phyloP scores from a whole-genome alignment of 352 stramenopile genomes.

The Globisporangium sylvaticum region DNA sequence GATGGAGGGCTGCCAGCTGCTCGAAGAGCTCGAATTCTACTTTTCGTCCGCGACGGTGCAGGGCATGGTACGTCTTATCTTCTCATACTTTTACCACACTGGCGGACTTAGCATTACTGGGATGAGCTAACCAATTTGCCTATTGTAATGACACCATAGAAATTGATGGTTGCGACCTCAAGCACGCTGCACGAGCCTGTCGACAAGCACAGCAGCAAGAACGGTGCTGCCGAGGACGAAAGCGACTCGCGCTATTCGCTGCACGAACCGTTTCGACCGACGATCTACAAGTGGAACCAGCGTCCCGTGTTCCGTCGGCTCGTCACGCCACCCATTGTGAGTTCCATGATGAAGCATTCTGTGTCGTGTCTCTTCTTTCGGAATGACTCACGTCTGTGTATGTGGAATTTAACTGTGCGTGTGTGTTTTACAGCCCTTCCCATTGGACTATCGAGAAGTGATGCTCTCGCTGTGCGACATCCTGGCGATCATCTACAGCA shows the following conservation, averaged over 20 bases:
- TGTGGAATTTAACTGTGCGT: not conserved
- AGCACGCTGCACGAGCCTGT: conserved; percentile 59
- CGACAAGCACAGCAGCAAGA: conserved; percentile 14
- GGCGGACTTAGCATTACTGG: not conserved
- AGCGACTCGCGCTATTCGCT: conserved; percentile 36
- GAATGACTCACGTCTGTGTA: not conserved
- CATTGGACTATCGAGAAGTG: conserved; percentile 77
- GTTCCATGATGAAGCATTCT: not conserved
- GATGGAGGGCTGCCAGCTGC: conserved; percentile 72
- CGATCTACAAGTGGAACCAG: conserved; percentile 84
- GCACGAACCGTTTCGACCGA: conserved; percentile 57
- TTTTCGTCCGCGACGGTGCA: conserved; percentile 73
- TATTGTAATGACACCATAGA: conserved; percentile 30
- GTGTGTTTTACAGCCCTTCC: conserved; percentile 47
- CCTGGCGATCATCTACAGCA: conserved; percentile 79
- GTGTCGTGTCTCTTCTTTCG: not conserved
- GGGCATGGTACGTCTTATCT: conserved; percentile 52
- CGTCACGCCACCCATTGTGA: conserved; percentile 67
- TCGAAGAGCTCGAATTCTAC: conserved; percentile 85
- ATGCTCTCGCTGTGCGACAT: conserved; percentile 82
- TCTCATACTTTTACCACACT: not conserved
- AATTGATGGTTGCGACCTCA: conserved; percentile 81
- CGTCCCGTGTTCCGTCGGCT: conserved; percentile 70
- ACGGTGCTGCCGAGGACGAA: conserved; percentile 4
- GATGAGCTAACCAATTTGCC: not conserved